Conservation (phyloP, 2,329 filamentous ascomycete species). For the Penicillium thymicola region DNA sequence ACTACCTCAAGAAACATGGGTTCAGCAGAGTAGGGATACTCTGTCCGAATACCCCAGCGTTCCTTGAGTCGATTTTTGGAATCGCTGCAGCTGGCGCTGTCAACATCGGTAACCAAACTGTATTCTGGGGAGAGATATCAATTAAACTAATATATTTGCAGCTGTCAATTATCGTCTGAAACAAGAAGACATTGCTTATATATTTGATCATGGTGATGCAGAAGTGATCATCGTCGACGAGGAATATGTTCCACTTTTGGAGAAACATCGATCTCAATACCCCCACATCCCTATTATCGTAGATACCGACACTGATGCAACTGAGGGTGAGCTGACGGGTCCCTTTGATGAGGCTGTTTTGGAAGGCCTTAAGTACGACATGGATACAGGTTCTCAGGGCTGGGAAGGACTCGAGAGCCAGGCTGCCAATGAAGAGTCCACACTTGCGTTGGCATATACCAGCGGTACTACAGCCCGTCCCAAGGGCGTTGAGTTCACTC, state of each 20-base stretch:
- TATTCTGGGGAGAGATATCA: slow-evolving; percentile 29
- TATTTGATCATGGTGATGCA: slow-evolving; percentile 81
- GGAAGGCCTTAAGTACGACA: slow-evolving; percentile 74
- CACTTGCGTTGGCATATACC: slow-evolving; percentile 88
- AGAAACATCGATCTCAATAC: slow-evolving; percentile 59
- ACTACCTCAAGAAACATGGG: slow-evolving; percentile 73
- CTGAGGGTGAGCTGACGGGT: slow-evolving; percentile 68
- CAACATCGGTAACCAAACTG: slow-evolving; percentile 55
- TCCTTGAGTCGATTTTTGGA: slow-evolving; percentile 85
- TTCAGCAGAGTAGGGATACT: slow-evolving; percentile 79
- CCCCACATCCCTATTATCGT: slow-evolving; percentile 68
- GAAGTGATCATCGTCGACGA: slow-evolving; percentile 83
- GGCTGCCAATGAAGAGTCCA: slow-evolving; percentile 69
- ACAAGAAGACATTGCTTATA: slow-evolving; percentile 81
- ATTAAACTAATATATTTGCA: slow-evolving; percentile 14
- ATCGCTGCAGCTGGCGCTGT: slow-evolving; percentile 78
- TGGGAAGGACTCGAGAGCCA: slow-evolving; percentile 76
- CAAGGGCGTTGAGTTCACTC: slow-evolving; percentile 90
- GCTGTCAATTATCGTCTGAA: slow-evolving; percentile 73
- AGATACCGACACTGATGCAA: slow-evolving; percentile 79
- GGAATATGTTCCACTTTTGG: slow-evolving; percentile 71
- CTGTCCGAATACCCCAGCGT: slow-evolving; percentile 89
- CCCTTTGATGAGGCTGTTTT: slow-evolving; percentile 80
- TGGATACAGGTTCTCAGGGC: slow-evolving; percentile 60
- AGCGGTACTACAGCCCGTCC: slow-evolving; percentile 87